Conservation (phyloP, 1,139 yeast genomes). For the Diutina scorzettiae region DNA sequence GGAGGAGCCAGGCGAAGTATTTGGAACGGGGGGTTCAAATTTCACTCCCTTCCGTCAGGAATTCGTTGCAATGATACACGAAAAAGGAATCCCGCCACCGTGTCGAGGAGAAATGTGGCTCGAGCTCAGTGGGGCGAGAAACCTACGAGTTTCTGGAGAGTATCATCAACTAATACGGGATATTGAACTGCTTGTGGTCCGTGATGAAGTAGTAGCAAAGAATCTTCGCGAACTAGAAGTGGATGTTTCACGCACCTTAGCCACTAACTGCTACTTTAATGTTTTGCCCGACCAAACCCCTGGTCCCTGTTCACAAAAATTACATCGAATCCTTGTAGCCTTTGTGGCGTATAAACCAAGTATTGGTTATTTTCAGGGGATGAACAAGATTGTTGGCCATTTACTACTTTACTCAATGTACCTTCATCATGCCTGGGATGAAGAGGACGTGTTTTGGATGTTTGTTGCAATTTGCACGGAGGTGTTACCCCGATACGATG, state of each 20-base stretch:
- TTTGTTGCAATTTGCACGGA: conserved; percentile 40
- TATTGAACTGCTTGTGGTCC: conserved; percentile 3
- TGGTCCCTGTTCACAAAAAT: conserved; percentile 41
- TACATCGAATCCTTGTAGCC: conserved; percentile 39
- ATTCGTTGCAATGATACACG: conserved; percentile 16
- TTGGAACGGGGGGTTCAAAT: background rate
- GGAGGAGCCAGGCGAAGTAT: background rate
- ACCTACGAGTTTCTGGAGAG: conserved; percentile 36
- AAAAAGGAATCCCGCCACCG: conserved; percentile 36
- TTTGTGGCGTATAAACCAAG: conserved; percentile 37
- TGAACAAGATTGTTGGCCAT: conserved; percentile 50
- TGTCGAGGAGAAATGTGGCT: conserved; percentile 41
- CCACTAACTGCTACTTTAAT: conserved; percentile 40
- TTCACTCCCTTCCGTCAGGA: background rate
- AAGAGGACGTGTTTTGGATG: conserved; percentile 49
- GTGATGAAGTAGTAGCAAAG: conserved; percentile 13
- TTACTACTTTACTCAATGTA: conserved; percentile 25
- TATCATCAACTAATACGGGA: conserved; percentile 21
- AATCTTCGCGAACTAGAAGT: conserved; percentile 37
- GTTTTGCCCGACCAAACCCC: conserved; percentile 26
- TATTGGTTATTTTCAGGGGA: conserved; percentile 52
- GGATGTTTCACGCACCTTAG: conserved; percentile 46
- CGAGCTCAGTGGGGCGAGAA: conserved; percentile 41
- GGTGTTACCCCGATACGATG: conserved; percentile 31
- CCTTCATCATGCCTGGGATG: conserved; percentile 15